These are phyloP conservation scores for Trichocladium uniseriatum DNA, from an alignment of 495 filamentous ascomycete species.

Conservation along the genomic window DNA sequence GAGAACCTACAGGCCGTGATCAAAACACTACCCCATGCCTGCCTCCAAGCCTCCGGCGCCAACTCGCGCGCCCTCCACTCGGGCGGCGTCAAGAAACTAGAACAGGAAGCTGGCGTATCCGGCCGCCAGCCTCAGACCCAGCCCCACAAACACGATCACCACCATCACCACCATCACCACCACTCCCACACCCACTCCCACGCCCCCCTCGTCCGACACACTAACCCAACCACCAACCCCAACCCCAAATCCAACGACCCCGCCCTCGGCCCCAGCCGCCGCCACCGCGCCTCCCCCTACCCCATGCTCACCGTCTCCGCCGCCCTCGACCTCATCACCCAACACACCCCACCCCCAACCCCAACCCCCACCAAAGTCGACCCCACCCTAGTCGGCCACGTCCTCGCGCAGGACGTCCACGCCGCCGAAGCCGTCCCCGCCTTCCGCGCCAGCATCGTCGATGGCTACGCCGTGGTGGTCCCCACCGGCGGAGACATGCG, in stretches of 20 bases:
- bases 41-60: constrained; percentile 73
- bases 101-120: constrained; percentile 60
- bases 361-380: constrained; percentile 50
- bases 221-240: constrained; percentile 40
- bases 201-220: constrained; percentile 60
- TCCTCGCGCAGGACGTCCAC: constrained; percentile 74
- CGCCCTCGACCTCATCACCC: constrained; percentile 60
- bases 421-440: constrained; percentile 80
- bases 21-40: constrained; percentile 87
- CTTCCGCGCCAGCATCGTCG: constrained; percentile 91
- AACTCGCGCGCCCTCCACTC: constrained; percentile 73
- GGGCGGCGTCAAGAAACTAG: constrained; percentile 74
- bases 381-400: constrained; percentile 55
- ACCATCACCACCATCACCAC: constrained; percentile 35
- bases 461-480: constrained; percentile 81
- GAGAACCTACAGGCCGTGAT: constrained; percentile 93
- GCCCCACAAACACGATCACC: constrained; percentile 16
- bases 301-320: constrained; percentile 83
- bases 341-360: constrained; percentile 52
- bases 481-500: constrained; percentile 51
- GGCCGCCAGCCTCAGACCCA: not conserved
- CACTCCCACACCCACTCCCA: constrained; percentile 53
- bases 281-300: constrained; percentile 80
- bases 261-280: constrained; percentile 60
- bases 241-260: constrained; percentile 72